Percentiles rank a stretch among this genome's conserved stretches.
phyloP scores from a whole-genome alignment of 345 rosid species.

The Eucalyptus pauciflora region DNA sequence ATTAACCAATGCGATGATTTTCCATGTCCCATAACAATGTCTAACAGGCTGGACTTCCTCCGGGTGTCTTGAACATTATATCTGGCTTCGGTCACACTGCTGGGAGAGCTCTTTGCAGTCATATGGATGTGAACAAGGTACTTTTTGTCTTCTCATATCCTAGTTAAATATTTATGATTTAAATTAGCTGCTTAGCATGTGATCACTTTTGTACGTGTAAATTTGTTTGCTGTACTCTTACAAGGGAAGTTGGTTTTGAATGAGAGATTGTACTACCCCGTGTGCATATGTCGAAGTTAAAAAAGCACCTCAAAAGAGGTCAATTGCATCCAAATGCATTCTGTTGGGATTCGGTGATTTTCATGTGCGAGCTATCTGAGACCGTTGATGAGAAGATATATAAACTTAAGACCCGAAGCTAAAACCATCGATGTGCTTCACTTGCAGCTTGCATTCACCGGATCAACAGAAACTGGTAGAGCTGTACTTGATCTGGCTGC shows the following conservation, averaged over 20 bases:
- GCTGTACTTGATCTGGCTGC: neutral
- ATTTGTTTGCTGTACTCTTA: neutral
- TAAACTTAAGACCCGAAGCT: neutral
- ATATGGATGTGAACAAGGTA: slow-evolving; percentile 92
- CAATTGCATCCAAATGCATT: neutral
- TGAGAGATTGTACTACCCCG: neutral
- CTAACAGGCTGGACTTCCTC: slow-evolving; percentile 89
- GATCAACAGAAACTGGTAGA: slow-evolving; percentile 1
- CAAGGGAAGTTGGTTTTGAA: neutral
- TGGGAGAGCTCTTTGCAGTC: slow-evolving; percentile 81
- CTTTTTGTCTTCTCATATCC: neutral
- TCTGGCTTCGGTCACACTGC: slow-evolving; percentile 83
- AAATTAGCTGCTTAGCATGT: neutral
- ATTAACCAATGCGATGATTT: neutral
- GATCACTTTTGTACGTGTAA: neutral
- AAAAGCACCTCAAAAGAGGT: neutral
- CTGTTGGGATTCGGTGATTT: neutral
- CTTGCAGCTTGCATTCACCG: slow-evolving; percentile 7
- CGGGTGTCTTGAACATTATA: slow-evolving; percentile 79
- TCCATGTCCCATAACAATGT: neutral
- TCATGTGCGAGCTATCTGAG: neutral
- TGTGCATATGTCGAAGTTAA: neutral
- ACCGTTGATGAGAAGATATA: neutral
- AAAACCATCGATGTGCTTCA: neutral
- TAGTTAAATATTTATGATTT: neutral